phyloP scores from a whole-genome alignment of 2,329 filamentous ascomycete species.

The Sporothrix sp. region DNA sequence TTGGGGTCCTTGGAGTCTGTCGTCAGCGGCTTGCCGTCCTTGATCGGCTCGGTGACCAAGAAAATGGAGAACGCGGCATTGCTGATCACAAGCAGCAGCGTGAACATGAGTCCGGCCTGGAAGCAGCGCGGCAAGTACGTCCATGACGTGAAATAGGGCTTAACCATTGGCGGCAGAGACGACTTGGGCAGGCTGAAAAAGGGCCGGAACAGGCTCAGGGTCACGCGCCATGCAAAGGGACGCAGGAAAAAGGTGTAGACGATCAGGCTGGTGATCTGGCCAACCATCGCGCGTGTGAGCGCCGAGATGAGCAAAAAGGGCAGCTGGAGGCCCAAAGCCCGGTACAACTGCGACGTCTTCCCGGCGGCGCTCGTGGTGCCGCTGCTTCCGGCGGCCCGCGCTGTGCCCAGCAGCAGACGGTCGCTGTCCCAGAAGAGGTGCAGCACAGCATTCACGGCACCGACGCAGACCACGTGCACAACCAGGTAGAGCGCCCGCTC shows the following conservation, averaged over 20 bases:
- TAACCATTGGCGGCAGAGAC: slow-evolving; percentile 49
- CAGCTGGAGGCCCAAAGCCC: slow-evolving; percentile 28
- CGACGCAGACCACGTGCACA: slow-evolving; percentile 58
- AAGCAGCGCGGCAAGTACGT: slow-evolving; percentile 47
- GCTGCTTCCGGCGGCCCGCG: slow-evolving; percentile 17
- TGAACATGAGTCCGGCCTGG: slow-evolving; percentile 55
- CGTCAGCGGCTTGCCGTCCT: slow-evolving; percentile 75
- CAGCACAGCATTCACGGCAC: slow-evolving; percentile 54
- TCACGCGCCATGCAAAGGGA: slow-evolving; percentile 55
- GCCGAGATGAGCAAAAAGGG: slow-evolving; percentile 31
- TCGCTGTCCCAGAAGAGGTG: slow-evolving; percentile 71
- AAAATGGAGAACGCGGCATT: slow-evolving; percentile 74
- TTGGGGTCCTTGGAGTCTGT: slow-evolving; percentile 84
- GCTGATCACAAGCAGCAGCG: slow-evolving; percentile 64
- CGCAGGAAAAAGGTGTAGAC: slow-evolving; percentile 57
- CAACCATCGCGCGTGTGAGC: slow-evolving; percentile 31
- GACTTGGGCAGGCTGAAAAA: slow-evolving; percentile 69
- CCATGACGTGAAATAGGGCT: slow-evolving; percentile 41
- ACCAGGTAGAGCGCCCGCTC: slow-evolving; percentile 78
- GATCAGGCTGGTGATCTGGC: slow-evolving; percentile 38
- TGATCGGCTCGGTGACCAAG: slow-evolving; percentile 70
- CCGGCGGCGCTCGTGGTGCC: background rate
- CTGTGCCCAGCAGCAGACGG: slow-evolving; percentile 42
- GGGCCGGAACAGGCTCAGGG: slow-evolving; percentile 59
- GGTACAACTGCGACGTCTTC: slow-evolving; percentile 13